Evolutionary conservation across 306 rosid species (phyloP), one percentile per base, ranked within the genome.

Genomic region (Rubus idaeus): DNA sequence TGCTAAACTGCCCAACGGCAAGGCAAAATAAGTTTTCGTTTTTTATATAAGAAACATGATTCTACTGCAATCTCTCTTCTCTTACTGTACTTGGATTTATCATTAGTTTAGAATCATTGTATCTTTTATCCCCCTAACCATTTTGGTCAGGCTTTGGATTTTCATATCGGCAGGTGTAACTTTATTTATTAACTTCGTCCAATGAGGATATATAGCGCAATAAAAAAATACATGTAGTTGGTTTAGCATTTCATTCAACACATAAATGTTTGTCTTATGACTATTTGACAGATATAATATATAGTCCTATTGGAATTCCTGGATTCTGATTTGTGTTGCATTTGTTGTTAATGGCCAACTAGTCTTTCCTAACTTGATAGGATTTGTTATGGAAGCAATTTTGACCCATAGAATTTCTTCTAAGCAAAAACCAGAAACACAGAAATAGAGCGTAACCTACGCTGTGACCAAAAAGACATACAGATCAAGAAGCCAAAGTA

Each of bases 1-100:
- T 11, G 81, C 86, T 42, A 49, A 74, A 35, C 42, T 67, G 39
- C 61, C 88, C 81, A 87, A 82, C 18, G 83, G 87, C 65, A 84
- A 75, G 56, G 83, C 85, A 1, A 79, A 77, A 68, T 58, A 40
- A 44, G 42, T 65, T 50, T 50, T 50, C 4, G 17, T 45, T 9
- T 78, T n/a, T 57, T 21, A 10, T 53, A n/a, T 40, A 7, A 21
- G 10, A 57, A n/a, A 58, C 30, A 45, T 46, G 8, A 45, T 61
- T 26, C 1, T 18, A 17, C 68, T 51, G 61, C 77, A 58, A 42
- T 13, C 71, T 53, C 74, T 49, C 40, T 53, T 71, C 39, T 46
- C 41, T 20, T 62, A 37, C 70, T 56, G 46, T 47, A 56, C 47
- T 61, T 23, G 23, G 69, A 62, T 13, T 71, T 50, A 21, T 41